phyloP scores from a whole-genome alignment of 805 yeast species.

The Saccharomycopsis sp. region DNA sequence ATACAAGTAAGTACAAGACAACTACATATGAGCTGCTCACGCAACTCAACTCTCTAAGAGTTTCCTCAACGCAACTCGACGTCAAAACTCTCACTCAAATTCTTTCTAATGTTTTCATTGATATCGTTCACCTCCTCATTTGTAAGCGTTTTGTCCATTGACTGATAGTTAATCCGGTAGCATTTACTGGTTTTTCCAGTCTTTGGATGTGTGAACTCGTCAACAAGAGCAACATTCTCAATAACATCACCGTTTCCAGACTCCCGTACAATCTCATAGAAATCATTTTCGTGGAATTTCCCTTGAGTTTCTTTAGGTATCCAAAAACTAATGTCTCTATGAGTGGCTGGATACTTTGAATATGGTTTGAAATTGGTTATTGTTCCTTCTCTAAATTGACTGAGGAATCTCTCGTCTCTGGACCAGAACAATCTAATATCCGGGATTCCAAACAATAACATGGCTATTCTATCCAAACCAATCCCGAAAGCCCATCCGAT shows the following conservation, averaged over 20 bases:
- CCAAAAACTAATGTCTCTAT: conserved; percentile 92
- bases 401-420: conserved; percentile 62
- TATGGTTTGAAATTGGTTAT: conserved; percentile 78
- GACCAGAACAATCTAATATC: conserved; percentile 95
- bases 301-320: conserved; percentile 39
- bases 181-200: conserved; percentile 72
- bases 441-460: conserved; percentile 91
- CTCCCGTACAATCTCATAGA: conserved; percentile 86
- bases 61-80: conserved; percentile 56
- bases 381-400: conserved; percentile 60
- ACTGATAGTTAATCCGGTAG: conserved; percentile 86
- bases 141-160: conserved; percentile 89
- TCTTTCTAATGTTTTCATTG: conserved; percentile 57
- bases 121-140: conserved; percentile 75
- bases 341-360: conserved; percentile 83
- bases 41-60: too few species aligned
- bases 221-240: conserved; percentile 75
- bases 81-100: conserved; percentile 44
- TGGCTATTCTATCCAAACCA: conserved; percentile 91
- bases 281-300: conserved; percentile 73
- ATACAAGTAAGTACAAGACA: too few species aligned
- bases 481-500: conserved; percentile 98
- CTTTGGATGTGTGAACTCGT: conserved; percentile 81
- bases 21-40: too few species aligned
- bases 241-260: conserved; percentile 65